Evolutionary conservation across 805 yeast genomes (phyloP).

Genomic region (Ogataea siamensis): DNA sequence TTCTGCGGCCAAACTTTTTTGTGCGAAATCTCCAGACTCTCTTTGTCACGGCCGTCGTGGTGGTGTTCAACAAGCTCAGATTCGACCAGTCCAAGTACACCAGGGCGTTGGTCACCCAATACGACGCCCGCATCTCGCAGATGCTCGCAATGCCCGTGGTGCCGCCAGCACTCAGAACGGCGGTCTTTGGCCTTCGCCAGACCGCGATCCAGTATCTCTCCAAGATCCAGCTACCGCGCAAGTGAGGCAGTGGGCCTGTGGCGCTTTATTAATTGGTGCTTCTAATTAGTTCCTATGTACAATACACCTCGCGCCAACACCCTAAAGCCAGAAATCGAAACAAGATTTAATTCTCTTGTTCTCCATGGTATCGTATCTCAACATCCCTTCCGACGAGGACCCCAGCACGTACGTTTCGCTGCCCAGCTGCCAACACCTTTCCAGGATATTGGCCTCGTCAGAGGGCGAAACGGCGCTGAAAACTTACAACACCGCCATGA

Average conservation of each 20-base stretch:
- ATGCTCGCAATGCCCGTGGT: constrained; percentile 35
- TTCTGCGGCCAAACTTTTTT: constrained; percentile 31
- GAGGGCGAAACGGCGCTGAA: constrained; percentile 48
- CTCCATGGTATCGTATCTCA: constrained; percentile 11
- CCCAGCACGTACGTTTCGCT: constrained; percentile 32
- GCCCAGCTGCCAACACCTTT: constrained; percentile 49
- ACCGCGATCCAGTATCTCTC: constrained; percentile 11
- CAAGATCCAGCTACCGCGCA: constrained; percentile 15
- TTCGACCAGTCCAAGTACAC: constrained; percentile 56
- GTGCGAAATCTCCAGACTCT: constrained; percentile 33
- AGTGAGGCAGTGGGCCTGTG: background rate
- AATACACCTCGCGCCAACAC: constrained; percentile 12
- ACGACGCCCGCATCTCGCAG: constrained; percentile 42
- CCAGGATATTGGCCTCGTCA: constrained; percentile 45
- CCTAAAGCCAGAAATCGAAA: constrained; percentile 8
- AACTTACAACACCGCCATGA: constrained; percentile 52
- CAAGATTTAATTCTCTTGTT: constrained; percentile 10
- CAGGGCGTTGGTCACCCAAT: constrained; percentile 45
- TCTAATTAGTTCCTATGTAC: constrained; percentile 8
- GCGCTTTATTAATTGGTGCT: too few species aligned
- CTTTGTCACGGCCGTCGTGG: constrained; percentile 43
- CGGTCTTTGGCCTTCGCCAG: constrained; percentile 12
- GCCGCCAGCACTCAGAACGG: constrained; percentile 32
- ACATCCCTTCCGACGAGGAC: constrained; percentile 18
- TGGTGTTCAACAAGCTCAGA: constrained; percentile 58